Evolutionary conservation across 805 yeast species (phyloP).

Genomic region (Saturnispora serradocipensis): DNA sequence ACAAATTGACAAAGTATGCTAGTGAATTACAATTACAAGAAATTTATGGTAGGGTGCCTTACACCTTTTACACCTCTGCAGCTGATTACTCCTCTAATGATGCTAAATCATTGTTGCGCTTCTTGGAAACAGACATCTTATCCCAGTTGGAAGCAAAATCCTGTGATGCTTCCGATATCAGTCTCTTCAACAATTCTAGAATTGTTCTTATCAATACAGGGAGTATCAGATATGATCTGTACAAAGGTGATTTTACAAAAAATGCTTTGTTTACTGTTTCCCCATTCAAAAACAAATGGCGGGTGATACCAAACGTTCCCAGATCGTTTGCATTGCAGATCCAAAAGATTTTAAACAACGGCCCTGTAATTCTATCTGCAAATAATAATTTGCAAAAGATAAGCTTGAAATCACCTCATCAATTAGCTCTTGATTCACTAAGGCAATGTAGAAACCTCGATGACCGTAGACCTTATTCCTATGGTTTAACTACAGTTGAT

Average conservation of each 20-base stretch:
- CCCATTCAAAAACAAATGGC: constrained; percentile 81
- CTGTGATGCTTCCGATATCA: constrained; percentile 20
- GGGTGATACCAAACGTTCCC: constrained; percentile 49
- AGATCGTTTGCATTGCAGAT: constrained; percentile 45
- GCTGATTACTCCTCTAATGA: constrained; percentile 48
- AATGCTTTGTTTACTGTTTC: constrained; percentile 78
- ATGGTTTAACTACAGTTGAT: constrained; percentile 77
- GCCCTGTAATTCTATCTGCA: constrained; percentile 29
- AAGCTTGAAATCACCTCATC: constrained; percentile 19
- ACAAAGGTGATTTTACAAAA: constrained; percentile 72
- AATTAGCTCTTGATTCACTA: constrained; percentile 15
- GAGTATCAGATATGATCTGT: constrained; percentile 76
- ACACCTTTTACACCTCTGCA: constrained; percentile 55
- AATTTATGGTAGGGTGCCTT: constrained; percentile 56
- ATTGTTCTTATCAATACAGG: constrained; percentile 76
- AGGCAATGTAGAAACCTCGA: background rate
- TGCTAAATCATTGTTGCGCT: constrained; percentile 45
- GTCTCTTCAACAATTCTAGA: constrained; percentile 27
- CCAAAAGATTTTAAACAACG: constrained; percentile 47
- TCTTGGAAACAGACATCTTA: constrained; percentile 50
- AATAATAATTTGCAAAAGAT: constrained; percentile 2
- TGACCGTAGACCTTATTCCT: constrained; percentile 22
- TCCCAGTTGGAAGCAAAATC: constrained; percentile 20
- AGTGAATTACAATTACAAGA: constrained; percentile 42
- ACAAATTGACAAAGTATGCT: constrained; percentile 32